Percentiles rank a stretch among this genome's conserved stretches.
Evolutionary conservation across 1,139 yeast species (phyloP).

Genomic region (Pichia norvegensis): DNA sequence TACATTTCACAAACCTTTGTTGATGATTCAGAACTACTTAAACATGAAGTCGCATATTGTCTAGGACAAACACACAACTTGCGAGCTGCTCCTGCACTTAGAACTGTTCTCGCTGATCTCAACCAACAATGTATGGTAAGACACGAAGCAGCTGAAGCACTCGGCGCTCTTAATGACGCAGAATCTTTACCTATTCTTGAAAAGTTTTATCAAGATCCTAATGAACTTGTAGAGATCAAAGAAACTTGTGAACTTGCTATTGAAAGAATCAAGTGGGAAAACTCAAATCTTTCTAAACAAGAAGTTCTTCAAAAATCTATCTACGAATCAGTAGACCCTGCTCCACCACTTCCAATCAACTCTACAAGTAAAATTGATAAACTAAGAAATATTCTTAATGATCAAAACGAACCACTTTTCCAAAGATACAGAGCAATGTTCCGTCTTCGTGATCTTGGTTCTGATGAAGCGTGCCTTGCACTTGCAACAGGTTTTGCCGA

Average conservation of each 20-base stretch:
- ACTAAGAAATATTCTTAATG: conserved; percentile 62
- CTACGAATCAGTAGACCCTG: conserved; percentile 90
- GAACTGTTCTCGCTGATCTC: conserved; percentile 58
- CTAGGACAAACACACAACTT: conserved; percentile 89
- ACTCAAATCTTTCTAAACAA: conserved; percentile 50
- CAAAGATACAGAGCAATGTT: conserved; percentile 98
- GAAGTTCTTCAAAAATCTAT: conserved; percentile 72
- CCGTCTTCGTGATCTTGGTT: conserved; percentile 89
- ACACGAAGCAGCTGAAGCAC: conserved; percentile 98
- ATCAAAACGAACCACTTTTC: conserved; percentile 71
- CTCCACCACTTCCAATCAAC: conserved; percentile 66
- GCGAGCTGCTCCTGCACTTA: conserved; percentile 65
- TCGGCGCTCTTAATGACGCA: conserved; percentile 88
- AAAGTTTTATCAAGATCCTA: conserved; percentile 65
- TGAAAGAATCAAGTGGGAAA: conserved; percentile 90
- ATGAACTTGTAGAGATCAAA: conserved; percentile 64
- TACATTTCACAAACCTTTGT: conserved; percentile 76
- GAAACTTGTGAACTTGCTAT: conserved; percentile 98
- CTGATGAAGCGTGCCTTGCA: conserved; percentile 87
- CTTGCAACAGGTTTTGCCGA: conserved; percentile 86
- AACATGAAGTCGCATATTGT: conserved; percentile 98
- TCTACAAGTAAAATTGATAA: conserved; percentile 57
- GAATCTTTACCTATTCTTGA: conserved; percentile 64
- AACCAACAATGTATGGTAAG: conserved; percentile 92
- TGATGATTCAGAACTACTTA: conserved; percentile 84